Conservation (phyloP, 176 grass and related monocot genomes). For the Oryza australiensis region DNA sequence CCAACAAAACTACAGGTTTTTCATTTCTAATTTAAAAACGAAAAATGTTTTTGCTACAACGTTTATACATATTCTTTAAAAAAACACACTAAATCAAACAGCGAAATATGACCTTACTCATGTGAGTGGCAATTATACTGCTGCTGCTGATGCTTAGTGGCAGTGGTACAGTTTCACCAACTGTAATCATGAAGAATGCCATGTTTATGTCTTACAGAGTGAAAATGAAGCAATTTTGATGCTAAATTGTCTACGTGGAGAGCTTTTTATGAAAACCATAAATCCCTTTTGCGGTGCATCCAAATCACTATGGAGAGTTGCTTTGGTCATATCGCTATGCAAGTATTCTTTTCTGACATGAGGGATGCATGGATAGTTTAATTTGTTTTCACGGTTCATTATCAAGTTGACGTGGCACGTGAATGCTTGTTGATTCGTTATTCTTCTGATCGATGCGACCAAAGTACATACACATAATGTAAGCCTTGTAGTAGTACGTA, state of each 20-base stretch:
- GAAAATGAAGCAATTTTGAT: background rate
- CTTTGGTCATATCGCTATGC: too few species aligned
- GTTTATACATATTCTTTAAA: too few species aligned
- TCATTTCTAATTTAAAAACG: too few species aligned
- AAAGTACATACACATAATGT: background rate
- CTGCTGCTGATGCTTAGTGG: background rate
- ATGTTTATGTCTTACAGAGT: background rate
- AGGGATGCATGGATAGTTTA: background rate
- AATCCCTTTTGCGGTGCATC: background rate
- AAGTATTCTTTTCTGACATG: too few species aligned
- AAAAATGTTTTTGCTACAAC: too few species aligned
- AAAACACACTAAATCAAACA: too few species aligned
- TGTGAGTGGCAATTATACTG: constrained; percentile 1
- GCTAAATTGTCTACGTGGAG: background rate
- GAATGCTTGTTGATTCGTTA: background rate
- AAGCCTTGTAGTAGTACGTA: background rate
- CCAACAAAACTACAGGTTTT: too few species aligned
- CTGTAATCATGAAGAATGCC: background rate
- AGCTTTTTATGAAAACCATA: background rate
- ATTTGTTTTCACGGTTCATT: background rate
- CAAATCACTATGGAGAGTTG: background rate
- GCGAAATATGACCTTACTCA: too few species aligned
- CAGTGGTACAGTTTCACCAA: background rate
- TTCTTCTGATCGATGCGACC: background rate
- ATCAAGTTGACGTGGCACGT: background rate